These are phyloP conservation scores for Hortiboletus campestris DNA, from an alignment of 768 basidiomycete genomes.

Conservation along the genomic window DNA sequence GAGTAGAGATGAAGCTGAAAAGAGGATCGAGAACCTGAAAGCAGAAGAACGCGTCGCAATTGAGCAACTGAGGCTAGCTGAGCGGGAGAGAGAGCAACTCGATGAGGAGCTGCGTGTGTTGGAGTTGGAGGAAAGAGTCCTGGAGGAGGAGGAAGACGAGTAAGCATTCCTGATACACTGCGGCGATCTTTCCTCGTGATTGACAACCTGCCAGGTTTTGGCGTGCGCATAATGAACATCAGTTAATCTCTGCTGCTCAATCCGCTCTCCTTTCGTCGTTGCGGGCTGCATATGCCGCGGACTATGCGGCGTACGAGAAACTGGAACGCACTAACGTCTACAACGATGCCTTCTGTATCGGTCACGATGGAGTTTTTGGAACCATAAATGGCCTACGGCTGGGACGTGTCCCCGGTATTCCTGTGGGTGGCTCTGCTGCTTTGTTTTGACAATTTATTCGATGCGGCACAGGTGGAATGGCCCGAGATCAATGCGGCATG, in stretches of 20 bases:
- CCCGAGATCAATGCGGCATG: conserved; percentile 98
- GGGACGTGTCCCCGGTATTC: conserved; percentile 80
- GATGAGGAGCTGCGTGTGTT: conserved; percentile 68
- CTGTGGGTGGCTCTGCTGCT: conserved; percentile 46
- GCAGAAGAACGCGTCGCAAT: conserved; percentile 65
- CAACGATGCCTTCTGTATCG: conserved; percentile 94
- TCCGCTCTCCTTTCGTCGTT: conserved; percentile 67
- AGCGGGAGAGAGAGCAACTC: conserved; percentile 73
- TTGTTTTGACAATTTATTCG: conserved; percentile 9
- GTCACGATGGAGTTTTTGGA: conserved; percentile 91
- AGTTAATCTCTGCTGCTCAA: conserved; percentile 64
- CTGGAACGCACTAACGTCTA: conserved; percentile 92
- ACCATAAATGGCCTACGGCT: conserved; percentile 97
- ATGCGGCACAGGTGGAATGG: conserved; percentile 81
- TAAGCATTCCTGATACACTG: conserved; percentile 38
- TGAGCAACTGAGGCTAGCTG: conserved; percentile 72
- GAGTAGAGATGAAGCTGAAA: conserved; percentile 63
- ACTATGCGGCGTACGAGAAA: conserved; percentile 74
- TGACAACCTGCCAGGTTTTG: conserved; percentile 60
- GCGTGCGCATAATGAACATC: conserved; percentile 72
- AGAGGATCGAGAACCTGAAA: conserved; percentile 70
- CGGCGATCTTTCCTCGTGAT: neutral
- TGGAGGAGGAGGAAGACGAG: conserved; percentile 86
- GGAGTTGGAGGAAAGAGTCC: conserved; percentile 71
- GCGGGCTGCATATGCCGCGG: conserved; percentile 75